Base-by-base conservation (phyloP, 768 basidiomycete species). In the Pisolithus albus region DNA sequence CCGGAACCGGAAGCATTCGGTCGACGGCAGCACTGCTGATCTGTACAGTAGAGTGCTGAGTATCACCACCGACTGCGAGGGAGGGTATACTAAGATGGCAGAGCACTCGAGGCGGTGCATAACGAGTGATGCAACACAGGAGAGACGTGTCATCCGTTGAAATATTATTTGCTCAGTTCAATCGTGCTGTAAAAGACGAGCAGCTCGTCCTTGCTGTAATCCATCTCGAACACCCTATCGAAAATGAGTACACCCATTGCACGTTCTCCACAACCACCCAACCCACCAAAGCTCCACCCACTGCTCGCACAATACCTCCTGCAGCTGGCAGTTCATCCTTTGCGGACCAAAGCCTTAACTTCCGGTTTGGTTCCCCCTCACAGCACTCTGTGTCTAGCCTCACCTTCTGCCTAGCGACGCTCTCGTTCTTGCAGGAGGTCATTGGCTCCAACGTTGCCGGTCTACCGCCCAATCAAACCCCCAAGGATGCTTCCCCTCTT, bases 271-370 rank as follows among this genome's bases (percentile, higher is more conserved):
- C 55, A 59, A 15, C 50, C 52, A 9, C 7, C 8, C 30, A 5
- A 2, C 30, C 30, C 7, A 30, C 63, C 58, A 53, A 37, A 37
- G 5, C 61, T 62, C 50, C 69, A 64, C 54, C 72, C 84, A 11
- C 69, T 88, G 43, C 76, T 90, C 24, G 74, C 77, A n/a, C 79
- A 72, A 38, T 93, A 93, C 66, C 77, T 92, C 5, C 67, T 72
- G 15, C 78, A 86, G 61, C 81, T 93, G 47, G 72, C 80, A 1
- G 62, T 71, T 5, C 75, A 86, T 59, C 91, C 91, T 1, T 71
- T 92, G 49, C 76, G 87, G 40, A 93, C 91, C 41, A 93, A 93
- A 71, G 80, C 84, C 7, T 55, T 84, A 56, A 93, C 91, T 0
- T 81, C 84, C 47, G 84, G 86, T 81, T 59, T 44, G 69, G 64